Evolutionary conservation across 2,329 filamentous ascomycete genomes (phyloP).

Genomic region (Penicillium psychrosexuale): DNA sequence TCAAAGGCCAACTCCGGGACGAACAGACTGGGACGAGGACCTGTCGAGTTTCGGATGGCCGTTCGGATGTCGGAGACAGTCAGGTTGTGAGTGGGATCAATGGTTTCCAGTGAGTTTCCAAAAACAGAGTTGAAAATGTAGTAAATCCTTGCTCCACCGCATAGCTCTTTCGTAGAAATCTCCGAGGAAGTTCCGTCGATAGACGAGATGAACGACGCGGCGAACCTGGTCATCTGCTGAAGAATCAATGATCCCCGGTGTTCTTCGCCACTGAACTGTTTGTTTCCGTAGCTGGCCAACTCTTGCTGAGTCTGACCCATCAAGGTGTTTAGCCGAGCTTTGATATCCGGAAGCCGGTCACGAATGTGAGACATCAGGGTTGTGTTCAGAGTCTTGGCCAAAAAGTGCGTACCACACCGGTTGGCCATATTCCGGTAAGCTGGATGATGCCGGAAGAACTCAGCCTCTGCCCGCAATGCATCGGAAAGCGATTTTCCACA

Average conservation of each 20-base stretch:
- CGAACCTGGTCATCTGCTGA: constrained; percentile 97
- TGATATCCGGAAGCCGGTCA: constrained; percentile 94
- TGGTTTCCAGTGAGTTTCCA: constrained; percentile 90
- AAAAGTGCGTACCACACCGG: constrained; percentile 87
- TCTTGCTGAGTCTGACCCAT: constrained; percentile 99
- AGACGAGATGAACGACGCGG: constrained; percentile 94
- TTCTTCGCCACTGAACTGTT: constrained; percentile 95
- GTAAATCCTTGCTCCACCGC: constrained; percentile 91
- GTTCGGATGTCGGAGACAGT: constrained; percentile 93
- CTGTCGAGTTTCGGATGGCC: constrained; percentile 96
- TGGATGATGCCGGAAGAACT: constrained; percentile 96
- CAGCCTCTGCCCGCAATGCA: constrained; percentile 80
- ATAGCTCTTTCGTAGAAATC: constrained; percentile 97
- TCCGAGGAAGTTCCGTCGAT: constrained; percentile 98
- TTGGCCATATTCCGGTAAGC: constrained; percentile 95
- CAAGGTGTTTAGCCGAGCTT: constrained; percentile 91
- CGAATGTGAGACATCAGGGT: constrained; percentile 96
- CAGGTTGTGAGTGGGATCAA: constrained; percentile 93
- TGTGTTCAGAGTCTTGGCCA: constrained; percentile 91
- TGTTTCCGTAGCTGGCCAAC: constrained; percentile 94
- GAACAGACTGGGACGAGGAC: constrained; percentile 90
- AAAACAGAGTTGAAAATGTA: constrained; percentile 99
- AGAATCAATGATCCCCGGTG: constrained; percentile 92
- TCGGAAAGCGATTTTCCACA: constrained; percentile 92
- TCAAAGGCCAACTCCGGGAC: constrained; percentile 98